A percentile compares a stretch with the other conserved stretches of the same genome.
Evolutionary conservation across 306 rosid genomes (phyloP).

Genomic region (Benincasa hispida): DNA sequence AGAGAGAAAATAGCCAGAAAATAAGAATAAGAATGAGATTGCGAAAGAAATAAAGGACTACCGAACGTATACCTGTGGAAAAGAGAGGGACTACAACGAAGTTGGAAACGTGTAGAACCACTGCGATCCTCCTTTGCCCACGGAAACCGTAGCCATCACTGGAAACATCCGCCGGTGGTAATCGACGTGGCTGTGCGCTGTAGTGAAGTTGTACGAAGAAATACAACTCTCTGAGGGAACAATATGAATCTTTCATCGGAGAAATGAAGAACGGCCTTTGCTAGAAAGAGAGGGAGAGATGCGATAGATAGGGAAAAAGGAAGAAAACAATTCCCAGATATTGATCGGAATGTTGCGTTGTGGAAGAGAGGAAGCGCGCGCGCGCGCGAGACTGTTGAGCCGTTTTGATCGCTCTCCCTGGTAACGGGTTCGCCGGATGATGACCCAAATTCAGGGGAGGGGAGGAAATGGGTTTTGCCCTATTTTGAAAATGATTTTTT

Average conservation of each 20-base stretch:
- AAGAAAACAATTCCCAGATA: not conserved
- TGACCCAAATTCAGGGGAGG: too few relatives aligned
- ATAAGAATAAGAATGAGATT: not conserved
- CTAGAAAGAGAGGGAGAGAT: not conserved
- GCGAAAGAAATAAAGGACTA: not conserved
- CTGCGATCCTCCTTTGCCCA: not conserved
- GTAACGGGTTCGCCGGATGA: too few relatives aligned
- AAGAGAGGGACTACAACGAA: not conserved
- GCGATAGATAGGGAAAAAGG: not conserved
- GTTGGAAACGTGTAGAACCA: not conserved
- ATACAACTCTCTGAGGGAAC: not conserved
- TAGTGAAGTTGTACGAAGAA: not conserved
- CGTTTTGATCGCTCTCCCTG: not conserved
- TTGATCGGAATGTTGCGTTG: not conserved
- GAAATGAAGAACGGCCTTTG: not conserved
- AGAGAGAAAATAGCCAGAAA: not conserved
- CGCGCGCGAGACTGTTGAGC: not conserved
- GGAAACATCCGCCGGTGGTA: not conserved
- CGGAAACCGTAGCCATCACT: not conserved
- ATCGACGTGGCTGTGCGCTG: not conserved
- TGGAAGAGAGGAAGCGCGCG: not conserved
- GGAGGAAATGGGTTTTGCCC: too few relatives aligned
- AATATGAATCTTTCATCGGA: not conserved
- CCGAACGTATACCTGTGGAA: not conserved
- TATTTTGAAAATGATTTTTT: too few relatives aligned